Base-by-base conservation (phyloP, 2,329 filamentous ascomycete genomes). In the Biscogniauxia mediterranea region DNA sequence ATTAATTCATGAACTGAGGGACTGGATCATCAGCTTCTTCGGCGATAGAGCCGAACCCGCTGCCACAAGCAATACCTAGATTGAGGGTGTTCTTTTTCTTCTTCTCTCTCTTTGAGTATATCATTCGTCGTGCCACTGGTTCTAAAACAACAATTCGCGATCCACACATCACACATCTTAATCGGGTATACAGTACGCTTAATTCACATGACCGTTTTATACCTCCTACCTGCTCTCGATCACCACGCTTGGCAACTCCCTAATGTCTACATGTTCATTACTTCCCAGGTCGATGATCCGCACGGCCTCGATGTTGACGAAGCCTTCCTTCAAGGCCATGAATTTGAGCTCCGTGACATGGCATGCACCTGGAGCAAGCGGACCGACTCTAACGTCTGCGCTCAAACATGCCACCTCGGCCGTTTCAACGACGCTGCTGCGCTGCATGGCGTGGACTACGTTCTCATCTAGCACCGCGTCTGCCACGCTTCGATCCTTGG, bases 201-300 rank as follows among this genome's bases (percentile, higher is more conserved):
- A 32, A 32, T 8, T 26, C 46, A 23, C 53, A n/a, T n/a, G 26
- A 46, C 13, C 46, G 55, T 61, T 32, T 32, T 50, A 56, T 52
- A n/a, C 58, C 53, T 59, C 57, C 54, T 50, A 23, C 53, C 56
- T 67, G 15, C 56, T 55, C 61, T 79, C 76, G 17, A 89, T 81
- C 57, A 92, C 76, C 68, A 92, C 85, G 52, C 84, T 86, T 0
- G 91, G 91, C 65, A 95, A 73, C 63, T 94, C 89, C 62, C 85
- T 83, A 58, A 93, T 87, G 74, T 94, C 90, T 3, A 91, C 88
- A 70, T 90, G 89, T 76, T 93, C 90, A 70, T 91, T 88, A 38
- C 85, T 90, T 21, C 80, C 85, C 62, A 94, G 73, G 73, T 95
- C 91, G 3, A 93, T 81, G 1, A 94, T 85, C 55, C 90, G 80